A percentile compares a stretch with the other conserved stretches of the same genome.
Conservation (phyloP, 73 alveolate genomes). For the Paramecium caudatum region DNA sequence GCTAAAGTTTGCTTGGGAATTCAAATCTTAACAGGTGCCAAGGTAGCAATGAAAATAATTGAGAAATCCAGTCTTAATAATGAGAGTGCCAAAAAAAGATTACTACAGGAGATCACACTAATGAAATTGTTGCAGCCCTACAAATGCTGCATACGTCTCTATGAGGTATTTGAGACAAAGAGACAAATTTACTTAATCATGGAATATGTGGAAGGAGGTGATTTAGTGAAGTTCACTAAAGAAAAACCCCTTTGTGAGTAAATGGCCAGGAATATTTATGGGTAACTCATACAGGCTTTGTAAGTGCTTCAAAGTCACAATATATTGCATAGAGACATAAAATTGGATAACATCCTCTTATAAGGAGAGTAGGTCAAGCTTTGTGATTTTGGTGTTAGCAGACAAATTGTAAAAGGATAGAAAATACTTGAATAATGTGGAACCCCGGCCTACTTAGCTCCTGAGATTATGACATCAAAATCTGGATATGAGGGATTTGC, state of each 20-base stretch:
- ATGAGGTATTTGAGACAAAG: conserved; percentile 95
- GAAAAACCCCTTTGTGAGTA: conserved; percentile 93
- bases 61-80: conserved; percentile 92
- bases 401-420: conserved; percentile 85
- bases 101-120: conserved; percentile 85
- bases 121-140: conserved; percentile 65
- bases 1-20: conserved; percentile 97
- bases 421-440: conserved; percentile 97
- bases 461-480: conserved; percentile 94
- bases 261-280: conserved; percentile 90
- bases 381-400: conserved; percentile 98
- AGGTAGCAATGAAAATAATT: conserved; percentile 97
- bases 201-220: conserved; percentile 97
- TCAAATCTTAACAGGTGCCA: conserved; percentile 95
- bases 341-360: conserved; percentile 95
- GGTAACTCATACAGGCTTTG: conserved; percentile 89
- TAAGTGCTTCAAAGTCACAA: conserved; percentile 87
- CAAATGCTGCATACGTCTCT: conserved; percentile 84
- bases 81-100: conserved; percentile 95
- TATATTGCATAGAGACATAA: conserved; percentile 97
- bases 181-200: conserved; percentile 91
- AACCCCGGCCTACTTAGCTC: conserved; percentile 99
- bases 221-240: conserved; percentile 91
- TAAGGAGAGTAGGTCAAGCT: conserved; percentile 94
- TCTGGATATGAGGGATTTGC: conserved; percentile 96